These are phyloP conservation scores for Phytophthora constricta DNA, from an alignment of 352 stramenopile species.

Conservation along the genomic window DNA sequence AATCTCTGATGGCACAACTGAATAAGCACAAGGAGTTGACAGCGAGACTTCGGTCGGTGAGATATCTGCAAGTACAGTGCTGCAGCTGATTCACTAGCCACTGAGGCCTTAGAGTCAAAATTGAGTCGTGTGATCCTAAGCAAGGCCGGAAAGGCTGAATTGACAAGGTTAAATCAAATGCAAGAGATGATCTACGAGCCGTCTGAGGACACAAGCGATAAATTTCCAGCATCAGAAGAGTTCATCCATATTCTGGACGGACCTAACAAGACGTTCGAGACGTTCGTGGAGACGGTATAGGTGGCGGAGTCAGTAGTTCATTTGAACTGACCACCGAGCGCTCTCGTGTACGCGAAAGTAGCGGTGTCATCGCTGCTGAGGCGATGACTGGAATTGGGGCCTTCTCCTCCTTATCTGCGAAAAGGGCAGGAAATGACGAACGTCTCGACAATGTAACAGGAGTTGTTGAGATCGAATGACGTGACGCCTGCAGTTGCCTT, in stretches of 20 bases:
- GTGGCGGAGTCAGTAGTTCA: no score
- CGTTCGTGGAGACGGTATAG: neutral
- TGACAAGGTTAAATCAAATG: neutral
- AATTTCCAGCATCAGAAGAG: neutral
- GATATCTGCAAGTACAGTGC: constrained; percentile 2
- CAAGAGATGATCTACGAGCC: neutral
- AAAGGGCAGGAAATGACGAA: no score
- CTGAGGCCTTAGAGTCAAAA: neutral
- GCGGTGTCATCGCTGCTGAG: no score
- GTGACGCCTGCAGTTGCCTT: no score
- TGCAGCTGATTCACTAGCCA: neutral
- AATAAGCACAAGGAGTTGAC: neutral
- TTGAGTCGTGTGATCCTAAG: neutral
- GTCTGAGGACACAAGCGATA: neutral
- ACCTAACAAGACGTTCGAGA: neutral
- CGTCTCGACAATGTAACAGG: no score
- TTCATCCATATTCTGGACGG: neutral
- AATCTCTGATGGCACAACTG: constrained; percentile 5
- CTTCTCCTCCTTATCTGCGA: no score
- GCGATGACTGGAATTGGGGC: no score
- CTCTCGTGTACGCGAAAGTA: no score
- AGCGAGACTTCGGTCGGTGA: neutral
- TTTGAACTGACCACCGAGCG: no score
- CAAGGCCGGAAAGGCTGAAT: neutral
- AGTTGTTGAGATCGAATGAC: no score